phyloP scores from a whole-genome alignment of 2,329 filamentous ascomycete genomes.

The Phialophora chinensis region DNA sequence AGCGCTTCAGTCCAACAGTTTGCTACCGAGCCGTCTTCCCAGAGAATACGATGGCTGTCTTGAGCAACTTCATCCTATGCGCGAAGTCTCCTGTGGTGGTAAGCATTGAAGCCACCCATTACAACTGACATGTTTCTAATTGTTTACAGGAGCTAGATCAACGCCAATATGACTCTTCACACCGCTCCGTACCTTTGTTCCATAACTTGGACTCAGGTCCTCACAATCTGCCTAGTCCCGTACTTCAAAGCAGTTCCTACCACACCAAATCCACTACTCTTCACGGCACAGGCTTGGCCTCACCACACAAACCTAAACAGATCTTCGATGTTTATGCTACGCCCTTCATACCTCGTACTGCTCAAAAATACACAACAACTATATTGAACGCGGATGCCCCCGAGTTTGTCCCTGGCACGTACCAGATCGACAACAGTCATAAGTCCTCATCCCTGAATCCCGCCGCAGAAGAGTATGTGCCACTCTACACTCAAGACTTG shows the following conservation, averaged over 20 bases:
- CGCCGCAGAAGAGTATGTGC: background rate
- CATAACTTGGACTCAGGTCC: background rate
- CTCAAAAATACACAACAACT: background rate
- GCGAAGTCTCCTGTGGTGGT: slow-evolving; percentile 9
- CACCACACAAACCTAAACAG: background rate
- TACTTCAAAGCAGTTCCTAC: background rate
- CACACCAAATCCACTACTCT: background rate
- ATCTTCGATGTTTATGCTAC: slow-evolving; percentile 1
- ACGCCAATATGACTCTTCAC: background rate
- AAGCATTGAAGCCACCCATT: slow-evolving; percentile 9
- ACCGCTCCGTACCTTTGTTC: background rate
- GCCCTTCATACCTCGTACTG: slow-evolving; percentile 1
- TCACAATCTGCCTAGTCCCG: background rate
- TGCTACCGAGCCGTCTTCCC: background rate
- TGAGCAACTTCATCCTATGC: background rate
- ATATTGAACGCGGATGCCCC: background rate
- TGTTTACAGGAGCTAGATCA: slow-evolving; percentile 1
- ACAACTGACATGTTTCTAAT: slow-evolving; percentile 7
- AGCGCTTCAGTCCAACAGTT: background rate
- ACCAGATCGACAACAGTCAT: background rate
- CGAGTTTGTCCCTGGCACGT: background rate
- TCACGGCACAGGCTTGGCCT: background rate
- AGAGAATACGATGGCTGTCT: background rate
- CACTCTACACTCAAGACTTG: background rate
- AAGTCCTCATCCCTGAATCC: background rate